These are phyloP conservation scores for Oropetium thomaeum DNA, from an alignment of 176 grass and related monocot genomes.

Conservation along the genomic window DNA sequence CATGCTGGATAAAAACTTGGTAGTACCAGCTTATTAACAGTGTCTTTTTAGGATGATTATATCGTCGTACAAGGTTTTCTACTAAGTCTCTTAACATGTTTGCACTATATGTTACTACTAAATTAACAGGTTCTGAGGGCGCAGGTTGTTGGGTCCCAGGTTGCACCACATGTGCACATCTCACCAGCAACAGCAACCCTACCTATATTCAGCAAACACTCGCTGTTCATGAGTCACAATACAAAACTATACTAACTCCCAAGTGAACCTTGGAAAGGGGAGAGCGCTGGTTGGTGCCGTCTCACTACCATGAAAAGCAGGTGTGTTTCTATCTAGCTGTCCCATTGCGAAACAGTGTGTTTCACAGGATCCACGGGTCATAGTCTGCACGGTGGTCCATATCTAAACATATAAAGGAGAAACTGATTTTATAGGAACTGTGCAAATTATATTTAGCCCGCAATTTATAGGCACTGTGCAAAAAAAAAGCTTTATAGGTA, in stretches of 20 bases:
- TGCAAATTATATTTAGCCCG: too few species aligned
- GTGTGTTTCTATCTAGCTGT: background rate
- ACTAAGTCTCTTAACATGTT: background rate
- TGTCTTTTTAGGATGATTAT: background rate
- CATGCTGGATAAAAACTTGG: background rate
- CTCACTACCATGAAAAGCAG: background rate
- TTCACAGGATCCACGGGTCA: background rate
- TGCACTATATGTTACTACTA: too few species aligned
- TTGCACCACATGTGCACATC: conserved; percentile 9
- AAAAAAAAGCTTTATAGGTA: too few species aligned
- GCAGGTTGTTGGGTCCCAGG: background rate
- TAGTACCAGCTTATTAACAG: too few species aligned
- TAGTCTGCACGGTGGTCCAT: conserved; percentile 8
- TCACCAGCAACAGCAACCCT: conserved; percentile 10
- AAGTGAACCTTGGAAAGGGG: background rate
- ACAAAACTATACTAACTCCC: conserved; percentile 13
- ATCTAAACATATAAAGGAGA: background rate
- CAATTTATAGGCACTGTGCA: too few species aligned
- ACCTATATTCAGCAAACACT: background rate
- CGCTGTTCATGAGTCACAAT: background rate
- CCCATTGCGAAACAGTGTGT: background rate
- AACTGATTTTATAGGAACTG: too few species aligned
- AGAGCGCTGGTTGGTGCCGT: background rate
- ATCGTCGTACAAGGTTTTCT: too few species aligned
- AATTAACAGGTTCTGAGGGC: background rate